Evolutionary conservation across 2,329 filamentous ascomycete species (phyloP), one percentile per base, ranked within the genome.

Genomic region (Nemania diffusa): DNA sequence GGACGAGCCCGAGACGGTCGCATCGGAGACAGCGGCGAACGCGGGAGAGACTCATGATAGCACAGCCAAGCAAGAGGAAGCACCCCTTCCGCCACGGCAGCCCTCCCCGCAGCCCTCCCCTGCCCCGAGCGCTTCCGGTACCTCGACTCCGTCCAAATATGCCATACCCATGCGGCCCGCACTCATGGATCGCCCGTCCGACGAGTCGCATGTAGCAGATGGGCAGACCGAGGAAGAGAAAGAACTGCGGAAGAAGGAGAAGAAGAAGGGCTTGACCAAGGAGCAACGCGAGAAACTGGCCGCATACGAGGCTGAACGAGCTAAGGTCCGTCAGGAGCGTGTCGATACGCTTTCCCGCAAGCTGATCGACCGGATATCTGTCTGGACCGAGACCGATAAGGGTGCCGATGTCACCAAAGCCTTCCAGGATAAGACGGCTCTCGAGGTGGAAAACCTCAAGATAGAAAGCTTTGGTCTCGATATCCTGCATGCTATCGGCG

Each of bases 401-500:
- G 88, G 91, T 52, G 69, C 81, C 15, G 94, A 97, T 73, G 93
- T 97, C 67, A 98, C 95, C 37, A 84, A 83, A 65, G 92, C 96
- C 0, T 99, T 98, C 84, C 91, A 94, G 79, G 93, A 95, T 78
- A 97, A 99, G 87, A 97, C 92, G 73, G 88, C 91, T 46, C 89
- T 98, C 46, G 96, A 99, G 82, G 93, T 97, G 27, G 96, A 99
- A 83, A 97, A 98, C 78, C 85, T 99, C 74, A 99, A 98, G 86
- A 99, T 99, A 93, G 96, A 99, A 82, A 97, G 92, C 0, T 99
- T 99, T 74, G 96, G 96, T 58, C 86, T 99, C 48, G 96, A 99
- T 71, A 98, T 98, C 73, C 85, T 97, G 56, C 95, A 98, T 79
- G 94, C 96, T 52, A 97, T 99, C 75, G 96, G 96, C 17, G 87